Evolutionary conservation across 1,284 basidiomycete species (phyloP).

Genomic region (Sporisorium reilianum): DNA sequence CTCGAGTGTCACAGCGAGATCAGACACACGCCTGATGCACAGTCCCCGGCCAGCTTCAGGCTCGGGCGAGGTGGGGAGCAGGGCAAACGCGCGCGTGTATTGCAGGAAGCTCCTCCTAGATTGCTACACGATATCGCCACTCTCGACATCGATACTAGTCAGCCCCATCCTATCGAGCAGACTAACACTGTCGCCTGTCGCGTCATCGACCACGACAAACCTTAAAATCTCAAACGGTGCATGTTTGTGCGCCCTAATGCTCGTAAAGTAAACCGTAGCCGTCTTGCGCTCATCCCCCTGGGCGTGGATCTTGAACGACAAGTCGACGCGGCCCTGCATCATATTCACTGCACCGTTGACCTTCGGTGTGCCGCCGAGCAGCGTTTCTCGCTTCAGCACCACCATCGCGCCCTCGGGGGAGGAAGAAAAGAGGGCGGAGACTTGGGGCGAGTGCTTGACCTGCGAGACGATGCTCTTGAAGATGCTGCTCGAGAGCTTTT

Average conservation of each 20-base stretch:
- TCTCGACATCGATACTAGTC: constrained; percentile 21
- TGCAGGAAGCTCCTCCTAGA: too few species aligned
- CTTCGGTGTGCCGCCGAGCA: constrained; percentile 37
- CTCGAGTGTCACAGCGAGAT: too few species aligned
- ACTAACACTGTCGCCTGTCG: constrained; percentile 19
- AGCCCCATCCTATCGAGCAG: constrained; percentile 17
- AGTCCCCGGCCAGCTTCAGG: too few species aligned
- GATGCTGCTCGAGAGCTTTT: constrained; percentile 51
- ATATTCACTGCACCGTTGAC: constrained; percentile 58
- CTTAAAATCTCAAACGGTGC: constrained; percentile 57
- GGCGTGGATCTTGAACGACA: constrained; percentile 48
- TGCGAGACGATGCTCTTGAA: constrained; percentile 54
- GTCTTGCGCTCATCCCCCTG: rapidly evolving
- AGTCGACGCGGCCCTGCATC: constrained; percentile 61
- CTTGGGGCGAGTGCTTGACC: constrained; percentile 39
- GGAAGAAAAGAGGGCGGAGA: constrained; percentile 36
- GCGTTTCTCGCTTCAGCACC: constrained; percentile 20
- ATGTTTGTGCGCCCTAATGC: constrained; percentile 43
- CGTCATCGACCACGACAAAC: constrained; percentile 54
- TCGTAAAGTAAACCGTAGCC: constrained; percentile 61
- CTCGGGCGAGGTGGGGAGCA: too few species aligned
- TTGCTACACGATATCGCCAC: constrained; percentile 20
- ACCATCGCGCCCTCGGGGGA: constrained; percentile 13
- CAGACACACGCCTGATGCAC: too few species aligned
- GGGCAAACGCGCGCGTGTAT: too few species aligned